Evolutionary conservation across 495 filamentous ascomycete genomes (phyloP).

Genomic region (Hypoxylon cercidicola): DNA sequence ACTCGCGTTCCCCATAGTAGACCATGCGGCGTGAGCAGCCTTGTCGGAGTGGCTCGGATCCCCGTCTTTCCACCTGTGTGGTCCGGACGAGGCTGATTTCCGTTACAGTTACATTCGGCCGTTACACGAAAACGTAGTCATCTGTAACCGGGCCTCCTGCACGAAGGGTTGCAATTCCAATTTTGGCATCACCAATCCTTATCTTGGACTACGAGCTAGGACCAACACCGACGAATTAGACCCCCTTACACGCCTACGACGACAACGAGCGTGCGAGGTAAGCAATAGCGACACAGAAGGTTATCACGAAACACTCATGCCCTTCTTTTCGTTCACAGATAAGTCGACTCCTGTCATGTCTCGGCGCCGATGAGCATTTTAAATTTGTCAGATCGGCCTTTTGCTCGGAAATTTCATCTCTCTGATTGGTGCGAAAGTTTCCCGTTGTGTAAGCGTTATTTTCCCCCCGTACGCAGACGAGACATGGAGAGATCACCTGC

Average conservation of each 20-base stretch:
- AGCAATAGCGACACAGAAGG: constrained; percentile 17
- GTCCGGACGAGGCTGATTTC: constrained; percentile 33
- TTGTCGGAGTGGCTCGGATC: constrained; percentile 27
- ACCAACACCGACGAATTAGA: constrained; percentile 17
- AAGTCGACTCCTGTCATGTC: neutral
- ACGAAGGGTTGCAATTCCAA: constrained; percentile 38
- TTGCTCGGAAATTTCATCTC: neutral
- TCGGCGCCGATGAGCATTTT: neutral
- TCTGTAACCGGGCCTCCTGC: constrained; percentile 29
- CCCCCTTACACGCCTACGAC: neutral
- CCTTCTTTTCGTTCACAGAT: constrained; percentile 1
- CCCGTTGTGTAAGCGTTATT: neutral
- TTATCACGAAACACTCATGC: constrained; percentile 10
- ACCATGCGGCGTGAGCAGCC: constrained; percentile 28
- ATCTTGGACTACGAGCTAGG: constrained; percentile 31
- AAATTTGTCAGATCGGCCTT: neutral
- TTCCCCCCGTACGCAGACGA: neutral
- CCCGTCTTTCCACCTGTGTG: constrained; percentile 24
- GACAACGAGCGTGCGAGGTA: constrained; percentile 9
- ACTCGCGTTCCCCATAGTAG: constrained; percentile 14
- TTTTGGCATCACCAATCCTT: constrained; percentile 22
- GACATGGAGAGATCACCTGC: constrained; percentile 1
- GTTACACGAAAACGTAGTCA: constrained; percentile 37
- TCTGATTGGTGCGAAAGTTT: constrained; percentile 1
- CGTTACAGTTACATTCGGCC: constrained; percentile 24